These are phyloP conservation scores for Pachyrhizus erosus DNA, from an alignment of 306 rosid species.

Conservation along the genomic window DNA sequence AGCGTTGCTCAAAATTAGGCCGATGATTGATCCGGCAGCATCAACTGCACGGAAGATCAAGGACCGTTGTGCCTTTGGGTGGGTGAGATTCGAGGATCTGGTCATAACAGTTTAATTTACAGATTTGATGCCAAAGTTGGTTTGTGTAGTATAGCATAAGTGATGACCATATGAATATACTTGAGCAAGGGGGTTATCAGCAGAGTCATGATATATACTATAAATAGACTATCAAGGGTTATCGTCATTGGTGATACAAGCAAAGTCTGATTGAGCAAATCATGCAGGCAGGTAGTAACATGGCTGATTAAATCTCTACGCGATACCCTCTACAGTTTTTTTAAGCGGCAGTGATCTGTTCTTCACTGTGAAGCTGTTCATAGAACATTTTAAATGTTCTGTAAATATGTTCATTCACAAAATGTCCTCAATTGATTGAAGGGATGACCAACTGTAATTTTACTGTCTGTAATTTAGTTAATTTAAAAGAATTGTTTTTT, in stretches of 20 bases:
- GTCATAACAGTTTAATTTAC: slow-evolving; percentile 54
- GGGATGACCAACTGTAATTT: not conserved
- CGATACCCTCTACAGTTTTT: not conserved
- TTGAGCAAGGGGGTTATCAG: not conserved
- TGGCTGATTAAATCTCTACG: not conserved
- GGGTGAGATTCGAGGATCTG: slow-evolving; percentile 80
- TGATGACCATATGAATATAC: slow-evolving; percentile 21
- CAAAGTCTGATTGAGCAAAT: not conserved
- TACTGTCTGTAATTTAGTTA: not conserved
- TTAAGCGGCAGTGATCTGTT: not conserved
- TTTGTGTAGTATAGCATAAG: not conserved
- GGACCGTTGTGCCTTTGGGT: slow-evolving; percentile 87
- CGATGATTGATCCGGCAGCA: slow-evolving; percentile 65
- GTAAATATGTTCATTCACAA: slow-evolving; percentile 22
- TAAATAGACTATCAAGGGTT: not conserved
- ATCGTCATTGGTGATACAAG: not conserved
- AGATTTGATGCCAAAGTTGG: slow-evolving; percentile 1
- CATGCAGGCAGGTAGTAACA: not conserved
- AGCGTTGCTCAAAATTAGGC: slow-evolving; percentile 71
- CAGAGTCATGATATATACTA: not conserved
- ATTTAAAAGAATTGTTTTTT: not conserved
- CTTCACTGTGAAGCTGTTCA: not conserved
- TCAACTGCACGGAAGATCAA: slow-evolving; percentile 65
- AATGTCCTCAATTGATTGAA: not conserved
- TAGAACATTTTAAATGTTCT: not conserved